These are phyloP conservation scores for Wickerhamiella hasegawae DNA, from an alignment of 805 yeast genomes.

Conservation along the genomic window DNA sequence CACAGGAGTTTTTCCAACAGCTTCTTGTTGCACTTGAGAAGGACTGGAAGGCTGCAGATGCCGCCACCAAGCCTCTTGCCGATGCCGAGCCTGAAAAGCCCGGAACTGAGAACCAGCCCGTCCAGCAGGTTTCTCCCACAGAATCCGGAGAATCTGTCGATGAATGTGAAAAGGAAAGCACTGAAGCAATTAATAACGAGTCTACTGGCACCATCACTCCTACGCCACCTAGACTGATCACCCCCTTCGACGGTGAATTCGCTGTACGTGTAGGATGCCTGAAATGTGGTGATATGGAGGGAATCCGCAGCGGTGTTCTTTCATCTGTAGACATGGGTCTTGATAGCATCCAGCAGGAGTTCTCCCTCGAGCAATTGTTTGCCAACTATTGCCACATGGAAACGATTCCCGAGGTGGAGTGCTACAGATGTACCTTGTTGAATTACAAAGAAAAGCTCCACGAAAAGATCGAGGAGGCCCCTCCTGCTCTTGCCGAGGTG, in stretches of 20 bases:
- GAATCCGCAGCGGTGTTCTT: conserved; percentile 68
- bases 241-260: conserved; percentile 84
- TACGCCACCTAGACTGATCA: conserved; percentile 38
- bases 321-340: conserved; percentile 23
- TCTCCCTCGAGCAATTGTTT: conserved; percentile 15
- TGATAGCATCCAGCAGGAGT: conserved; percentile 5
- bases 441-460: conserved; percentile 19
- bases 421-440: conserved; percentile 75
- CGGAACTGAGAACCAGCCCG: neutral
- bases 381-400: conserved; percentile 39
- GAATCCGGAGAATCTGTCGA: neutral
- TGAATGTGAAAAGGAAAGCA: no score
- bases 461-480: conserved; percentile 4
- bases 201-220: conserved; percentile 1
- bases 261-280: conserved; percentile 86
- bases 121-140: neutral
- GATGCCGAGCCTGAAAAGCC: neutral
- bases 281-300: conserved; percentile 86
- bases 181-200: conserved; percentile 1
- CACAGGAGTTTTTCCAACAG: conserved; percentile 84
- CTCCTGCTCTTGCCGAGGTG: conserved; percentile 11
- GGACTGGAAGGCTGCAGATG: conserved; percentile 13
- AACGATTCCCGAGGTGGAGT: conserved; percentile 81
- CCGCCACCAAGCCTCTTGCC: conserved; percentile 1
- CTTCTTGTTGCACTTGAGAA: conserved; percentile 20